These are phyloP conservation scores for Plasmodium adleri DNA, from an alignment of 169 alveolate species.

Conservation along the genomic window DNA sequence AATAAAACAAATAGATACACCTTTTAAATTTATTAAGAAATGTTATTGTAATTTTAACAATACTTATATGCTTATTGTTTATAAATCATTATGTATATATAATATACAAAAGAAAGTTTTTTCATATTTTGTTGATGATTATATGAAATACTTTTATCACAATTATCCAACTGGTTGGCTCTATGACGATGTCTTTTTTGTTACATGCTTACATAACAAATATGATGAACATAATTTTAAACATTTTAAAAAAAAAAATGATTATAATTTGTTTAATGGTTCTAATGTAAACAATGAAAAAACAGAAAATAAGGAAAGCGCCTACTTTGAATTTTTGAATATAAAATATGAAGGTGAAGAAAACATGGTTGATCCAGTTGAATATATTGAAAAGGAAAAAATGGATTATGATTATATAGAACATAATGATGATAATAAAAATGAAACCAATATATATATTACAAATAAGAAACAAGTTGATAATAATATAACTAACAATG, in stretches of 20 bases:
- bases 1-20: constrained; percentile 59
- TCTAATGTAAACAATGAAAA: not conserved
- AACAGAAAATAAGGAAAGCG: not conserved
- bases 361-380: not conserved
- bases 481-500: not conserved
- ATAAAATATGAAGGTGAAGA: constrained; percentile 36
- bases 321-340: constrained; percentile 25
- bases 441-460: not conserved
- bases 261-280: not conserved
- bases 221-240: constrained; percentile 72
- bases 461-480: not conserved
- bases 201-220: constrained; percentile 62
- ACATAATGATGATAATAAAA: constrained; percentile 8
- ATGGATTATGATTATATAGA: not conserved
- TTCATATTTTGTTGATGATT: constrained; percentile 72
- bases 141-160: constrained; percentile 55
- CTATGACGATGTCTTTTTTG: constrained; percentile 54
- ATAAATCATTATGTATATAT: constrained; percentile 49
- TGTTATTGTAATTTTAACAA: constrained; percentile 58
- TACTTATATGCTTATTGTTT: constrained; percentile 46
- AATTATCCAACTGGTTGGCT: constrained; percentile 75
- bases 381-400: not conserved
- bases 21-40: constrained; percentile 72
- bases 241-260: constrained; percentile 37
- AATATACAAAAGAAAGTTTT: constrained; percentile 45